Evolutionary conservation across 2,329 filamentous ascomycete species (phyloP).

Genomic region (Diaporthe eres): DNA sequence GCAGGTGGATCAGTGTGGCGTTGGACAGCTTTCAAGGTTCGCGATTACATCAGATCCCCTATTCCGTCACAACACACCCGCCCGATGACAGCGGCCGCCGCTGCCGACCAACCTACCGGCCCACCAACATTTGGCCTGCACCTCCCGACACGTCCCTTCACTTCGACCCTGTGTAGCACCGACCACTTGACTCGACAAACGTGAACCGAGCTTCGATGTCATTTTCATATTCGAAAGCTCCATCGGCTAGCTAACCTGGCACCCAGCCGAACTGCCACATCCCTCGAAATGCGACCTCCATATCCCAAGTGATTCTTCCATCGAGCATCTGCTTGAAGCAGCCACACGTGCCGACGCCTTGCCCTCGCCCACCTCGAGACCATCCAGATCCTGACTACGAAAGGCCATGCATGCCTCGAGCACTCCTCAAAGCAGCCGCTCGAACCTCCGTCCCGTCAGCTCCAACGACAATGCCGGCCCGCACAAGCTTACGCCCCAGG

Average conservation of each 20-base stretch:
- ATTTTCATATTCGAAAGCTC: background rate
- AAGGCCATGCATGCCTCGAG: conserved; percentile 38
- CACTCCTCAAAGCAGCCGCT: conserved; percentile 22
- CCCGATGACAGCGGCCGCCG: conserved; percentile 5
- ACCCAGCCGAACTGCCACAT: background rate
- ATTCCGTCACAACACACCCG: conserved; percentile 12
- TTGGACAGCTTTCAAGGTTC: conserved; percentile 21
- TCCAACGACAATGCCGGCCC: conserved; percentile 15
- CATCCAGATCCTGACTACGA: background rate
- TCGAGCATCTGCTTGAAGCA: conserved; percentile 18
- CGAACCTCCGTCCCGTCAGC: conserved; percentile 11
- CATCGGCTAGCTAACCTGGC: conserved; percentile 10
- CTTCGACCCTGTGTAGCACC: background rate
- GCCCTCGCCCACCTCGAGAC: background rate
- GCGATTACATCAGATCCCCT: conserved; percentile 33
- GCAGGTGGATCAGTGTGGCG: conserved; percentile 30
- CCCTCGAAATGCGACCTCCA: conserved; percentile 12
- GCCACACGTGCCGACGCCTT: conserved; percentile 10
- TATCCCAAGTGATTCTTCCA: background rate
- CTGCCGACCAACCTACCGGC: background rate
- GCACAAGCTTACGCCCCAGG: conserved; percentile 41
- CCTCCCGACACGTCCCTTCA: background rate
- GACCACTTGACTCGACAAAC: background rate
- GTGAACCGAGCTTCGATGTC: background rate
- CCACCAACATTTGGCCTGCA: conserved; percentile 3